Percentiles rank a stretch among this genome's conserved stretches.
Evolutionary conservation across 2,329 filamentous ascomycete genomes (phyloP).

Genomic region (Keithomyces neogunnii): DNA sequence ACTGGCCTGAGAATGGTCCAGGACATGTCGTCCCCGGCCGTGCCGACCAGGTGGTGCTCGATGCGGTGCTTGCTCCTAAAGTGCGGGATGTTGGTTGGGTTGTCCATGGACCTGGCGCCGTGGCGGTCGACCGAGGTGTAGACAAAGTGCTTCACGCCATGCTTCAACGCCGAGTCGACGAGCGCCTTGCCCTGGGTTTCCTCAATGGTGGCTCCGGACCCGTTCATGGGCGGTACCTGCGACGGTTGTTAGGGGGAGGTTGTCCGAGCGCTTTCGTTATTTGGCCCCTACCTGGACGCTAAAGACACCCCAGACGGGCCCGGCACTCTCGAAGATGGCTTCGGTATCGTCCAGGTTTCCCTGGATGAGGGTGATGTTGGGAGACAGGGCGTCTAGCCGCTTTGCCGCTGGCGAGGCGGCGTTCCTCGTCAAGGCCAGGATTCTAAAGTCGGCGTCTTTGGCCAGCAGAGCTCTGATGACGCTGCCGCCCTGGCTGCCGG

Average conservation of each 20-base stretch:
- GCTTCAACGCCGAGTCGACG: slow-evolving; percentile 44
- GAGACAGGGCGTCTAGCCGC: slow-evolving; percentile 23
- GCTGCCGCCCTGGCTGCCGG: slow-evolving; percentile 29
- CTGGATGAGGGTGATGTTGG: slow-evolving; percentile 45
- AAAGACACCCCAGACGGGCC: slow-evolving; percentile 49
- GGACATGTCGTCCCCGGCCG: slow-evolving; percentile 21
- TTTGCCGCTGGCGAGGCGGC: slow-evolving; percentile 28
- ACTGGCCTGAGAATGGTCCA: slow-evolving; percentile 31
- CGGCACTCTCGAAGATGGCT: slow-evolving; percentile 37
- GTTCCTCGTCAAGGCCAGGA: slow-evolving; percentile 34
- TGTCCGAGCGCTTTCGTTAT: neutral
- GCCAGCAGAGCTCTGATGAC: slow-evolving; percentile 22
- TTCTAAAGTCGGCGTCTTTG: slow-evolving; percentile 30
- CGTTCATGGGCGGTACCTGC: neutral
- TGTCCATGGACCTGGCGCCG: slow-evolving; percentile 39
- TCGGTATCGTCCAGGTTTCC: slow-evolving; percentile 45
- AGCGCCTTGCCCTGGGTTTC: slow-evolving; percentile 44
- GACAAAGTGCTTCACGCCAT: slow-evolving; percentile 49
- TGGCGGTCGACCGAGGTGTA: slow-evolving; percentile 55
- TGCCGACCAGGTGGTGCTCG: slow-evolving; percentile 48
- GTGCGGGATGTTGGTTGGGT: slow-evolving; percentile 48
- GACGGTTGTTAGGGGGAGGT: neutral
- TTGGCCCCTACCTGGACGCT: neutral
- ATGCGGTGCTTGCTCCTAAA: slow-evolving; percentile 53
- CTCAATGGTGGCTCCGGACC: slow-evolving; percentile 5